Evolutionary conservation across 2,329 filamentous ascomycete species (phyloP).

Genomic region (Fusarium sp.): DNA sequence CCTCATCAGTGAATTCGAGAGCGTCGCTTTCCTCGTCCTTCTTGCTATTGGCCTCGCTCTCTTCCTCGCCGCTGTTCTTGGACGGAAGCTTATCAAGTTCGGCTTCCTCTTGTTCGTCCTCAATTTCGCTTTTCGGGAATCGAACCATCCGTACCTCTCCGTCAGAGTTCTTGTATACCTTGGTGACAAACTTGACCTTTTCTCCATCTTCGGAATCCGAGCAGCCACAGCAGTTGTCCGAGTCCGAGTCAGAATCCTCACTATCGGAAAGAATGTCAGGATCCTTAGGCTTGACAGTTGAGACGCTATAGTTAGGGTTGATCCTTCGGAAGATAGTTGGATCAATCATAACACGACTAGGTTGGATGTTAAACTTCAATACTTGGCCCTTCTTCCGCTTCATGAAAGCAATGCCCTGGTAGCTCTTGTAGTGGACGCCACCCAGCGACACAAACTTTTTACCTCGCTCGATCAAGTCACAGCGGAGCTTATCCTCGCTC

Average conservation of each 20-base stretch:
- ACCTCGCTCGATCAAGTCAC: constrained; percentile 79
- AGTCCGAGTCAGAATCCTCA: constrained; percentile 57
- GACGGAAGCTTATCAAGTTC: constrained; percentile 65
- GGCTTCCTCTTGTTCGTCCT: constrained; percentile 53
- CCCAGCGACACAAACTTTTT: constrained; percentile 85
- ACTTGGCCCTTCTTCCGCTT: constrained; percentile 75
- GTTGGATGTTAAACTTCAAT: constrained; percentile 85
- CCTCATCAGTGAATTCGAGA: constrained; percentile 77
- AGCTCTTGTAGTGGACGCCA: constrained; percentile 84
- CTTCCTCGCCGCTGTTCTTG: constrained; percentile 28
- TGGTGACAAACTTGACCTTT: constrained; percentile 61
- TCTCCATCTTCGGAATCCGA: constrained; percentile 57
- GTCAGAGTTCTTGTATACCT: constrained; percentile 60
- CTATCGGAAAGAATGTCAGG: constrained; percentile 67
- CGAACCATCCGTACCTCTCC: constrained; percentile 52
- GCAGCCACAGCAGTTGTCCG: constrained; percentile 51
- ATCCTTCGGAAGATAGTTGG: constrained; percentile 83
- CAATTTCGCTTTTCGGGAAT: constrained; percentile 45
- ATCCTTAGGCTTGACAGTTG: constrained; percentile 78
- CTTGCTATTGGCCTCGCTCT: constrained; percentile 6
- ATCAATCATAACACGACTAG: constrained; percentile 89
- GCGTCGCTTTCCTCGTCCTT: constrained; percentile 7
- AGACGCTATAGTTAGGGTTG: constrained; percentile 86
- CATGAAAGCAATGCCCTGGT: constrained; percentile 85
- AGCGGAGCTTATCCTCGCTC: constrained; percentile 71